These are phyloP conservation scores for Ilex aquifolium DNA, from an alignment of 257 asterid genomes.

Conservation along the genomic window DNA sequence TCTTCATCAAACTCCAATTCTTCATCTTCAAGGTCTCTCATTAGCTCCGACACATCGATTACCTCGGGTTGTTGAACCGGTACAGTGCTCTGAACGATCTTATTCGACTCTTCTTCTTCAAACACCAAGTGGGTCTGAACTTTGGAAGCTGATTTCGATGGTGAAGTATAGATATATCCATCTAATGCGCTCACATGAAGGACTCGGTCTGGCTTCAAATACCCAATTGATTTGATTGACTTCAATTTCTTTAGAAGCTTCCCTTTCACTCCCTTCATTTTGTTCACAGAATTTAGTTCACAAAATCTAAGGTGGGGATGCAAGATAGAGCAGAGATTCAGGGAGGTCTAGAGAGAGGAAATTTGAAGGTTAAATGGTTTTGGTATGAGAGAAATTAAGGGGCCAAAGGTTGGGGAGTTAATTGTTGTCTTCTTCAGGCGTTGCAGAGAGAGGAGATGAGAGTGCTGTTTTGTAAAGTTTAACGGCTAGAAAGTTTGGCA, in stretches of 20 bases:
- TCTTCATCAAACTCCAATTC: slow-evolving; percentile 32
- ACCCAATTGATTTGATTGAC: slow-evolving; percentile 71
- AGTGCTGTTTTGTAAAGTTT: slow-evolving; percentile 2
- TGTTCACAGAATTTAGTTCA: not conserved
- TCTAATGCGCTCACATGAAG: slow-evolving; percentile 57
- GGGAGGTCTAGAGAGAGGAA: not conserved
- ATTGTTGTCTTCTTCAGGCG: slow-evolving; percentile 8
- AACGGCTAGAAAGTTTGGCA: slow-evolving; percentile 57
- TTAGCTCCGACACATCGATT: slow-evolving; percentile 59
- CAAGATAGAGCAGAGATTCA: not conserved
- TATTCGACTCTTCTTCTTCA: slow-evolving; percentile 30
- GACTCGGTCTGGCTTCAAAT: slow-evolving; percentile 60
- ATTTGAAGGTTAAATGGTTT: slow-evolving; percentile 12
- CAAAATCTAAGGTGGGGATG: slow-evolving; percentile 5
- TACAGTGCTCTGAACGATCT: slow-evolving; percentile 12
- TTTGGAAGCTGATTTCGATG: slow-evolving; percentile 19
- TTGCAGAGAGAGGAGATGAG: slow-evolving; percentile 13
- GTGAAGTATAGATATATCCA: slow-evolving; percentile 39
- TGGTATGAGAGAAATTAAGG: slow-evolving; percentile 1
- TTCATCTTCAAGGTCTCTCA: slow-evolving; percentile 66
- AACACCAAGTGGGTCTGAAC: slow-evolving; percentile 28
- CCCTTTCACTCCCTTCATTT: slow-evolving; percentile 77
- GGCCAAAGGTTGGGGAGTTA: not conserved
- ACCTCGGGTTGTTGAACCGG: slow-evolving; percentile 43
- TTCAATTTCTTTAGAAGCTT: slow-evolving; percentile 69